A percentile compares a stretch with the other conserved stretches of the same genome.
phyloP scores from a whole-genome alignment of 805 yeast genomes.

The Pichia manshurica region DNA sequence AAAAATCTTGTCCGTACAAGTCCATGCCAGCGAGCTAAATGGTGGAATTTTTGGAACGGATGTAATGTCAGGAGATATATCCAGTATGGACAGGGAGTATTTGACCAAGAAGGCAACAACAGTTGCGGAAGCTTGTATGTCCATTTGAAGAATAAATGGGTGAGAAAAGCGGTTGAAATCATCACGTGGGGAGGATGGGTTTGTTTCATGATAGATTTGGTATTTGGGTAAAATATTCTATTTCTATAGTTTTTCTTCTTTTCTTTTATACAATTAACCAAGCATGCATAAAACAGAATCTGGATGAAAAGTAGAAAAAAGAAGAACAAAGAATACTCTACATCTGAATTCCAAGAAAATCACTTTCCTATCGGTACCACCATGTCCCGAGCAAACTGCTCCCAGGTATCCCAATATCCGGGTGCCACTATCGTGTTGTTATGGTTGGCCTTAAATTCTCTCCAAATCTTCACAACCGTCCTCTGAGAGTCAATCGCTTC shows the following conservation, averaged over 20 bases:
- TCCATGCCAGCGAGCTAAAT: constrained; percentile 78
- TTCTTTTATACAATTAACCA: too few species aligned
- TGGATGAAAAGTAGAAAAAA: too few species aligned
- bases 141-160: constrained; percentile 15
- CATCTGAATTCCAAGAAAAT: too few species aligned
- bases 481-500: constrained; percentile 37
- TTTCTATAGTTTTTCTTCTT: neutral
- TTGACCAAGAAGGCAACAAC: constrained; percentile 77
- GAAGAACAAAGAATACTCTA: neutral
- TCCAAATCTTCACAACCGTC: constrained; percentile 45
- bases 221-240: constrained; percentile 4
- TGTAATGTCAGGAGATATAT: constrained; percentile 73
- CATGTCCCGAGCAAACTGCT: constrained; percentile 44
- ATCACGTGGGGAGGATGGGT: constrained; percentile 42
- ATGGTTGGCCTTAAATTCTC: constrained; percentile 61
- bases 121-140: constrained; percentile 54
- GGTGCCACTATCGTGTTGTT: constrained; percentile 76
- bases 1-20: constrained; percentile 65
- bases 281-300: too few species aligned
- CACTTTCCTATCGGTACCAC: constrained; percentile 32
- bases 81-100: constrained; percentile 73
- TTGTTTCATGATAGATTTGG: constrained; percentile 37
- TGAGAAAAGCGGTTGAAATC: constrained; percentile 31
- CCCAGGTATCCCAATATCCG: constrained; percentile 70
- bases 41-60: constrained; percentile 88